Conservation (phyloP, 306 rosid species). For the Herpetospermum pedunculosum region DNA sequence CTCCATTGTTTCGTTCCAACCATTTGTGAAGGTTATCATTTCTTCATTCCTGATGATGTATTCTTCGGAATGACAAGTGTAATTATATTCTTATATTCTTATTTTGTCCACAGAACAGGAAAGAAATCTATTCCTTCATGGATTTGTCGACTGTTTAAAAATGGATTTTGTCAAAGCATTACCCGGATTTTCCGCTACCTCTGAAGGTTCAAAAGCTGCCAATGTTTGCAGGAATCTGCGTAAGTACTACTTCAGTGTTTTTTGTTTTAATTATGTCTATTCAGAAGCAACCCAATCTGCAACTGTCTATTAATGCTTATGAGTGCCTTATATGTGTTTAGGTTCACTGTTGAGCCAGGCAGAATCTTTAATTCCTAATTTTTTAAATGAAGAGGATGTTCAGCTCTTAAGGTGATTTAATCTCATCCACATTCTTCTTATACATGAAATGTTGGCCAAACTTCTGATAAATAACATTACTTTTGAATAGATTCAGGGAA, state of each 20-base stretch:
- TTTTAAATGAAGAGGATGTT: conserved; percentile 72
- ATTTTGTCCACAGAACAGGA: conserved; percentile 68
- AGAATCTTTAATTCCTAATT: conserved; percentile 81
- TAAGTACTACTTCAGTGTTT: conserved; percentile 25
- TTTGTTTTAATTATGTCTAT: not conserved
- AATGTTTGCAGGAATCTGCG: conserved; percentile 67
- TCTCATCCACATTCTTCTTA: not conserved
- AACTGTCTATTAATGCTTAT: conserved; percentile 18
- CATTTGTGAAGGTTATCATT: conserved; percentile 66
- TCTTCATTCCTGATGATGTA: conserved; percentile 9
- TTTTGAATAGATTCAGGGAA: conserved; percentile 9
- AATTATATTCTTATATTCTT: conserved; percentile 10
- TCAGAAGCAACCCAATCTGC: conserved; percentile 2
- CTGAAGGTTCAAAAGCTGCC: conserved; percentile 50
- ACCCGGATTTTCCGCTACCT: conserved; percentile 56
- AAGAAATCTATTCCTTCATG: conserved; percentile 68
- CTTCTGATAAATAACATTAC: conserved; percentile 11
- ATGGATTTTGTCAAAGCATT: conserved; percentile 44
- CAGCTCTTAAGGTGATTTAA: conserved; percentile 65
- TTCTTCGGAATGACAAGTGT: conserved; percentile 12
- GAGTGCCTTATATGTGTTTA: conserved; percentile 35
- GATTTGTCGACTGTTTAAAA: conserved; percentile 75
- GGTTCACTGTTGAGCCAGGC: conserved; percentile 89
- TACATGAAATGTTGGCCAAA: not conserved
- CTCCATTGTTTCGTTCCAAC: conserved; percentile 92